These are phyloP conservation scores for Colletotrichum plurivorum DNA, from an alignment of 2,329 filamentous ascomycete genomes.

Conservation along the genomic window DNA sequence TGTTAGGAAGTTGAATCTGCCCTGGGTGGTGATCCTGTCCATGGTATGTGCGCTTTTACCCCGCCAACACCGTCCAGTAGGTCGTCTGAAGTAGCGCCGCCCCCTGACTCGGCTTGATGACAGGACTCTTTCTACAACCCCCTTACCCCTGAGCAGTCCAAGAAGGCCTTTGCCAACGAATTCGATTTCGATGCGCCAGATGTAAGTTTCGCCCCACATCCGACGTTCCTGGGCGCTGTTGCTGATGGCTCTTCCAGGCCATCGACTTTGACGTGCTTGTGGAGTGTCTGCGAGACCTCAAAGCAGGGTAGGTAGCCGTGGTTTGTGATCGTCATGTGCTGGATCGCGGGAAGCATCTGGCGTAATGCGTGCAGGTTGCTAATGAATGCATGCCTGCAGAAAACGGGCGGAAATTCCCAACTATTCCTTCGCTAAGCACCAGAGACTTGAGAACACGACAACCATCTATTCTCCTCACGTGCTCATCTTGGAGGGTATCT, in stretches of 20 bases:
- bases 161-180: conserved; percentile 87
- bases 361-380: too few relatives aligned
- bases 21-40: conserved; percentile 97
- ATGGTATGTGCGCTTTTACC: conserved; percentile 74
- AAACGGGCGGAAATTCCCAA: conserved; percentile 92
- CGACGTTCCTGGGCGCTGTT: not conserved
- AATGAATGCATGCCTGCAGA: conserved; percentile 56
- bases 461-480: conserved; percentile 97
- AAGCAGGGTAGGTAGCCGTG: conserved; percentile 79
- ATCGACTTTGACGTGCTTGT: conserved; percentile 95
- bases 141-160: conserved; percentile 83
- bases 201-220: conserved; percentile 46
- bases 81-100: not conserved
- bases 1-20: conserved; percentile 88
- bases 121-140: conserved; percentile 99
- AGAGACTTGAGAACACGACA: conserved; percentile 82
- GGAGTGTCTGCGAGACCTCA: conserved; percentile 84
- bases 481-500: conserved; percentile 94
- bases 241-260: conserved; percentile 61
- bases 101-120: conserved; percentile 20
- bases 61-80: conserved; percentile 15
- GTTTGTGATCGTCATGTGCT: conserved; percentile 18
- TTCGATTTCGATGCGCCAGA: conserved; percentile 97
- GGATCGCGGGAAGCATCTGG: too few relatives aligned
- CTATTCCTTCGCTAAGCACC: conserved; percentile 95